Conservation (phyloP, 202 grass and related monocot genomes). For the Schoenoplectus triqueter region DNA sequence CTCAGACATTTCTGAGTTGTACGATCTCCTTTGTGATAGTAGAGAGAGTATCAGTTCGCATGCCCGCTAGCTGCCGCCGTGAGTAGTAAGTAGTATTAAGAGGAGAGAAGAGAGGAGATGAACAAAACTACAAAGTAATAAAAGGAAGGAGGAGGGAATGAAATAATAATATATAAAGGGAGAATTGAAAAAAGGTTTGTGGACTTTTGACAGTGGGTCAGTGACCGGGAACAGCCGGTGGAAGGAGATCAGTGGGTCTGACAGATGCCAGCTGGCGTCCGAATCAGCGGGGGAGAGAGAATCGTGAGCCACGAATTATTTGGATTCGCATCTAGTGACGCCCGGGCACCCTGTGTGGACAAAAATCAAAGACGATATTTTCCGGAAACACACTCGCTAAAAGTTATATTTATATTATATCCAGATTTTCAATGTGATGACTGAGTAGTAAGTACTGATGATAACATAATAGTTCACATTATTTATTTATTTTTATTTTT, state of each 20-base stretch:
- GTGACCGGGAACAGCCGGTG: slow-evolving; percentile 39
- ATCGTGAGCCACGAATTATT: slow-evolving; percentile 27
- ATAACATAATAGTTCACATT: too few species aligned
- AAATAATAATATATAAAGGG: not conserved
- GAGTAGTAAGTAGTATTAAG: not conserved
- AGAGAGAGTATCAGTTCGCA: too few species aligned
- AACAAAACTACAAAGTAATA: not conserved
- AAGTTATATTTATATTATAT: not conserved
- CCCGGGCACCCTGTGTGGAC: slow-evolving; percentile 12
- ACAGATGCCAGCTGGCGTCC: slow-evolving; percentile 32
- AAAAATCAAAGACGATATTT: not conserved
- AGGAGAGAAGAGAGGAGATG: not conserved
- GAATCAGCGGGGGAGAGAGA: slow-evolving; percentile 29
- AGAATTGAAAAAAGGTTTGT: slow-evolving; percentile 1
- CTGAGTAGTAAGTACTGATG: too few species aligned
- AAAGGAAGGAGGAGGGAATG: not conserved
- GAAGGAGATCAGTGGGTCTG: not conserved
- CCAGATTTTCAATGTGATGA: too few species aligned
- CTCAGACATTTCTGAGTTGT: slow-evolving; percentile 42
- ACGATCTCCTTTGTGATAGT: too few species aligned
- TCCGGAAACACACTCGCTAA: not conserved
- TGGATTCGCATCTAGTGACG: slow-evolving; percentile 20
- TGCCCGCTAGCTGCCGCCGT: too few species aligned
- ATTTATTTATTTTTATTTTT: too few species aligned
- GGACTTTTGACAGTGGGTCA: not conserved